Evolutionary conservation across 2,329 filamentous ascomycete genomes (phyloP).

Genomic region (Aspergillus sp.): DNA sequence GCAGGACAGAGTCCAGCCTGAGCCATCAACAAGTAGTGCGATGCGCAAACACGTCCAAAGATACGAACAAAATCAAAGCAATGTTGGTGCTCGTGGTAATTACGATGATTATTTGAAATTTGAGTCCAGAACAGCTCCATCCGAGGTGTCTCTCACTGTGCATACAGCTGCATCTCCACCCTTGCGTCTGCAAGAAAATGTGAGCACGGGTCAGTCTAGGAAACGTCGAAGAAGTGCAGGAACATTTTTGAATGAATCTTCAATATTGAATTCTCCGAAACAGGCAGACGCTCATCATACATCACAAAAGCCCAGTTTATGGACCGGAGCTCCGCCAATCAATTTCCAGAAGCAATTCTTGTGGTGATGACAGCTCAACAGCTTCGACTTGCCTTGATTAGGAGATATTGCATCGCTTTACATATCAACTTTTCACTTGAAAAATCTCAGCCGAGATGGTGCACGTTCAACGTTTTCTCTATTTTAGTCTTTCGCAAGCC

Average conservation of each 20-base stretch:
- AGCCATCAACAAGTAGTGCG: neutral
- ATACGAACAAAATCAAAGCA: neutral
- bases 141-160: neutral
- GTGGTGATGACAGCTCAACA: slow-evolving; percentile 15
- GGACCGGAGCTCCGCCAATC: slow-evolving; percentile 24
- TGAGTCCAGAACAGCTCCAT: neutral
- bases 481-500: too few species aligned
- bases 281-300: neutral
- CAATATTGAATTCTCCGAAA: neutral
- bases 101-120: neutral
- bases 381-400: neutral
- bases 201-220: neutral
- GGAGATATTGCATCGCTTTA: neutral
- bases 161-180: neutral
- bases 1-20: neutral
- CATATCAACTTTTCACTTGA: neutral
- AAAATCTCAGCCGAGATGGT: neutral
- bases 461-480: too few species aligned
- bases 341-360: slow-evolving; percentile 28
- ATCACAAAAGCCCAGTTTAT: slow-evolving; percentile 14
- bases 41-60: neutral
- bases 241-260: neutral
- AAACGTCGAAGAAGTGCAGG: neutral
- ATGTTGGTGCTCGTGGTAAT: neutral
- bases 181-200: neutral